Percentiles rank a stretch among this genome's conserved stretches.
These are phyloP conservation scores for Orbilia oligospora DNA, from an alignment of 2,329 filamentous ascomycete genomes.

Conservation along the genomic window DNA sequence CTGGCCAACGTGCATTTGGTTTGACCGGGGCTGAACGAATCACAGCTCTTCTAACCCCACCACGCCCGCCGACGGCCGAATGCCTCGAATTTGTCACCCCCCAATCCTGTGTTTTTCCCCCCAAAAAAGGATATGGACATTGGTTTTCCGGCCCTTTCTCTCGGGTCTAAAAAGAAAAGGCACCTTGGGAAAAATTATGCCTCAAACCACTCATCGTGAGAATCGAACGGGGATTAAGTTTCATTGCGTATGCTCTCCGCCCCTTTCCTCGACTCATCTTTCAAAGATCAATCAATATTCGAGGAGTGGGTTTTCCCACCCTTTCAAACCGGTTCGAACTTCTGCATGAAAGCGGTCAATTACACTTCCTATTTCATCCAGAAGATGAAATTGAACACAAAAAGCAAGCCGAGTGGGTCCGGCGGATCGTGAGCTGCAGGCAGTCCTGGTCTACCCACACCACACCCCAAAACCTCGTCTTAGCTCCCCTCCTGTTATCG, in stretches of 20 bases:
- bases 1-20: slow-evolving; percentile 44
- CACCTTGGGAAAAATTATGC: slow-evolving; percentile 6
- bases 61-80: slow-evolving; percentile 37
- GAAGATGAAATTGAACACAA: slow-evolving; percentile 28
- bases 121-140: slow-evolving; percentile 29
- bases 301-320: slow-evolving; percentile 2
- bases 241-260: slow-evolving; percentile 23
- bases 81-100: slow-evolving; percentile 23
- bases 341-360: slow-evolving; percentile 47
- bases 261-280: slow-evolving; percentile 30
- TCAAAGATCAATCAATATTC: neutral
- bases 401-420: slow-evolving; percentile 47
- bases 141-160: slow-evolving; percentile 26
- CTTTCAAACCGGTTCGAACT: slow-evolving; percentile 12
- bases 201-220: slow-evolving; percentile 1
- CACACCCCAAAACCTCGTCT: slow-evolving; percentile 7
- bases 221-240: slow-evolving; percentile 4
- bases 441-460: slow-evolving; percentile 26
- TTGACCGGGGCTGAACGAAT: slow-evolving; percentile 52
- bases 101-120: slow-evolving; percentile 10
- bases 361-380: slow-evolving; percentile 51
- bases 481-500: slow-evolving; percentile 54
- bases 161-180: slow-evolving; percentile 10
- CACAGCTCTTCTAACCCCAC: slow-evolving; percentile 50
- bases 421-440: slow-evolving; percentile 44